Evolutionary conservation across 2,329 filamentous ascomycete genomes (phyloP), one percentile per base, ranked within the genome.

Genomic region (Alternaria ethzedia): DNA sequence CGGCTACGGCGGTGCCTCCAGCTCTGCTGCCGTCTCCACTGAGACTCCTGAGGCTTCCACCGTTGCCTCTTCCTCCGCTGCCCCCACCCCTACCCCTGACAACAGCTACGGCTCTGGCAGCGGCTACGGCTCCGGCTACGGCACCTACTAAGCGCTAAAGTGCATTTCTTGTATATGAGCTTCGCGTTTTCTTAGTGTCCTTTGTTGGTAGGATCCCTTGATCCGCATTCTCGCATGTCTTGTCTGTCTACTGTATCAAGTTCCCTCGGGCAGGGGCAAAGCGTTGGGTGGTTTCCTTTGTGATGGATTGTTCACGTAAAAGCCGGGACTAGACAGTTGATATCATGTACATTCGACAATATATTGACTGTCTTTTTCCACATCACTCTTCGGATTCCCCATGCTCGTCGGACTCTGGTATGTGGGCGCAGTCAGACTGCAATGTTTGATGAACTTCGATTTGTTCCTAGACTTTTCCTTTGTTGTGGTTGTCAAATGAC

Each of bases 191-290:
- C 65, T 68, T 62, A 63, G 64, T 64, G 63, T 61, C 50, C 20
- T 56, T 46, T 44, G 32, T 54, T 63, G 49, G 44, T 51, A 68
- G 64, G 70, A 64, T 69, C 68, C 63, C 59, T 73, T 74, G 71
- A 63, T 57, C 69, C 61, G 52, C 51, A 70, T 74, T 73, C 71
- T 70, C 70, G 64, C 63, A 68, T 70, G 65, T 69, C 66, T 69
- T 67, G 68, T 73, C 63, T 70, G 62, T 66, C 57, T 54, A 63
- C 60, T 63, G 65, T 69, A 49, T 69, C 59, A 61, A 59, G 65
- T 68, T 68, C 65, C 68, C 65, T 70, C 61, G 59, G 69, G 66
- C 65, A 70, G 63, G 66, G 63, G 52, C 66, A 68, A 59, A 61
- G 61, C 17, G 61, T 64, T 63, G 58, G 46, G 52, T 62, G 59